Conservation (phyloP, 1,284 basidiomycete species). For the Cryptococcus sp. region DNA sequence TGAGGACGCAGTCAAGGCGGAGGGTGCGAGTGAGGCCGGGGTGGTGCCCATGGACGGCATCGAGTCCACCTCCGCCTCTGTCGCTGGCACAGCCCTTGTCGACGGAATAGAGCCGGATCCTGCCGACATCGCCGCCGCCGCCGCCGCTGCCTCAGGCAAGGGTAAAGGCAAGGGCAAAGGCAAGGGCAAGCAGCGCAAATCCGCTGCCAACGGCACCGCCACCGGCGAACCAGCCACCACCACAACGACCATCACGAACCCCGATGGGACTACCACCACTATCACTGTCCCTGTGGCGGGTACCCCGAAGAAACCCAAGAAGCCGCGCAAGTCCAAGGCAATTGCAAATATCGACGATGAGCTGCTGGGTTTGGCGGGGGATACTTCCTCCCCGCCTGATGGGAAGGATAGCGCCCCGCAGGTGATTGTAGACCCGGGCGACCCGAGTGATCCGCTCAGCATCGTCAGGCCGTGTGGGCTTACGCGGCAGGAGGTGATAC, state of each 20-base stretch:
- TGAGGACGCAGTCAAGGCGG: neutral
- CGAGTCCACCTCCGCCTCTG: too few species aligned
- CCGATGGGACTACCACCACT: conserved; percentile 10
- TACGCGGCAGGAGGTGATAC: conserved; percentile 37
- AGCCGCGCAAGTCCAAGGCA: conserved; percentile 24
- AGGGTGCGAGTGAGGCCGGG: neutral
- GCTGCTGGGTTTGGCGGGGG: conserved; percentile 41
- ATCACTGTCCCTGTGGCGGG: neutral
- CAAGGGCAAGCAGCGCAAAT: neutral
- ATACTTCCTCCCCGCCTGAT: conserved; percentile 16
- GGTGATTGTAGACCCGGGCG: neutral
- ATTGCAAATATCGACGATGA: conserved; percentile 39
- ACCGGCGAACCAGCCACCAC: conserved; percentile 6
- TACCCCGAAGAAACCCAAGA: conserved; percentile 14
- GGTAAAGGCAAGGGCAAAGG: neutral
- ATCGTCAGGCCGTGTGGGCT: conserved; percentile 41
- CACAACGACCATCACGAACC: neutral
- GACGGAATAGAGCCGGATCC: too few species aligned
- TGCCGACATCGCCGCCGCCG: neutral
- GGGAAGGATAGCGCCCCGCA: conserved; percentile 11
- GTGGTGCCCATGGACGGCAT: neutral
- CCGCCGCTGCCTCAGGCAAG: conserved; percentile 1
- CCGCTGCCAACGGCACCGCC: conserved; percentile 1
- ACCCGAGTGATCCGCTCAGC: conserved; percentile 22
- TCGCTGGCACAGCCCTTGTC: too few species aligned